Conservation (phyloP, 2,329 filamentous ascomycete genomes). For the Botrytis medusae region DNA sequence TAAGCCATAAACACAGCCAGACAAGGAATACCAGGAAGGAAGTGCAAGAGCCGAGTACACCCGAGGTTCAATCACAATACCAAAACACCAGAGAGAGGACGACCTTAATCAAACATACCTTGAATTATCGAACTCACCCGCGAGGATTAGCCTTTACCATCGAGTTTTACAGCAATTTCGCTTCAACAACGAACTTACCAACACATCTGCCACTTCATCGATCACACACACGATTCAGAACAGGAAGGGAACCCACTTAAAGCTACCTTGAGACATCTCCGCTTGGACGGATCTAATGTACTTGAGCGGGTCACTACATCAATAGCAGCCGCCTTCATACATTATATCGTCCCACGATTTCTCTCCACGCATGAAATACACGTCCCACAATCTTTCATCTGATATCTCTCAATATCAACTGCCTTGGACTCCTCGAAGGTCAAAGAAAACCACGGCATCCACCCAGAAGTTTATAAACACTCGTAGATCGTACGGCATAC, state of each 20-base stretch:
- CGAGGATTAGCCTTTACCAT: background rate
- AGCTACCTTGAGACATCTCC: background rate
- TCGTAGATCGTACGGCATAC: background rate
- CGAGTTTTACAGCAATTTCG: background rate
- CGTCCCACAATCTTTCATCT: conserved; percentile 6
- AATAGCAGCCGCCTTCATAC: background rate
- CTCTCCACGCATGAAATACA: background rate
- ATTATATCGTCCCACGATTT: conserved; percentile 4
- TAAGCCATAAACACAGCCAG: background rate
- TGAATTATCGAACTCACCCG: background rate
- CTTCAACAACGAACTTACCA: background rate
- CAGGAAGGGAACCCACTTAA: background rate
- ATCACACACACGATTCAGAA: background rate
- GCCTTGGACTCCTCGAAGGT: background rate
- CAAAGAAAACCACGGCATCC: background rate
- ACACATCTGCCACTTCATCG: conserved; percentile 16
- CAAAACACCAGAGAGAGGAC: background rate
- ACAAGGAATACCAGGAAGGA: conserved; percentile 14
- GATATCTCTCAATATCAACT: background rate
- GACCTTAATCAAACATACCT: background rate
- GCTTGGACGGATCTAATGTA: conserved; percentile 4
- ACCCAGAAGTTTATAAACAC: background rate
- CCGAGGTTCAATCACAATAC: conserved; percentile 4
- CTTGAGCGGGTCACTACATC: conserved; percentile 1
- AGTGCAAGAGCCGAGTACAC: conserved; percentile 10